Evolutionary conservation across 805 yeast genomes (phyloP).

Genomic region (Ogataea pignaliae): DNA sequence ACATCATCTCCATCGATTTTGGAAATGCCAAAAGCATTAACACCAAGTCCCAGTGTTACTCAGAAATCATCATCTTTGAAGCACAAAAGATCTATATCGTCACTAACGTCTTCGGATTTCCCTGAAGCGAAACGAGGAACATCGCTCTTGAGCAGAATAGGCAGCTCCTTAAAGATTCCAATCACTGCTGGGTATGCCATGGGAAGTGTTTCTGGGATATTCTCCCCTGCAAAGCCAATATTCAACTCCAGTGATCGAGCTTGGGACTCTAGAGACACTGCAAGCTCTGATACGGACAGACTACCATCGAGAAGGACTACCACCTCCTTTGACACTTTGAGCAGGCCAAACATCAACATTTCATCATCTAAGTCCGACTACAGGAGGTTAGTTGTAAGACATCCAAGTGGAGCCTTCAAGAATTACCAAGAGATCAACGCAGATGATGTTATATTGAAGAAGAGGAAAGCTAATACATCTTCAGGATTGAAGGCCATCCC

Average conservation of each 20-base stretch:
- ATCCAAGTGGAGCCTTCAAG: slow-evolving; percentile 22
- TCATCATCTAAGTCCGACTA: slow-evolving; percentile 25
- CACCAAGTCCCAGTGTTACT: slow-evolving; percentile 12
- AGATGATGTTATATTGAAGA: slow-evolving; percentile 22
- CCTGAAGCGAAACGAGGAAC: slow-evolving; percentile 1
- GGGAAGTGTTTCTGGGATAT: slow-evolving; percentile 29
- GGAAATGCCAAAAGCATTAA: slow-evolving; percentile 30
- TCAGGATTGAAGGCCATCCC: neutral
- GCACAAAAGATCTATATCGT: slow-evolving; percentile 21
- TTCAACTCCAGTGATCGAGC: neutral
- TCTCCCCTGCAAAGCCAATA: slow-evolving; percentile 17
- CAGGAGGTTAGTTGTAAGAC: slow-evolving; percentile 22
- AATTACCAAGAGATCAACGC: slow-evolving; percentile 29
- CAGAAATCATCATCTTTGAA: slow-evolving; percentile 11
- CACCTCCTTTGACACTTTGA: slow-evolving; percentile 1
- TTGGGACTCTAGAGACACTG: neutral
- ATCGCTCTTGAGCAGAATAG: slow-evolving; percentile 16
- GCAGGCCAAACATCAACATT: slow-evolving; percentile 1
- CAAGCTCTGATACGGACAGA: neutral
- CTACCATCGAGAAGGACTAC: slow-evolving; percentile 6
- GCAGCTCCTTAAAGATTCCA: slow-evolving; percentile 19
- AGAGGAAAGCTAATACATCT: slow-evolving; percentile 2
- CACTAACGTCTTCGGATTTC: neutral
- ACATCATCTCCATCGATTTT: slow-evolving; percentile 5
- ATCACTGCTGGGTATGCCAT: slow-evolving; percentile 14